Base-by-base conservation (phyloP, 108 stramenopile species). In the Phaeodactylum tricornutum region DNA sequence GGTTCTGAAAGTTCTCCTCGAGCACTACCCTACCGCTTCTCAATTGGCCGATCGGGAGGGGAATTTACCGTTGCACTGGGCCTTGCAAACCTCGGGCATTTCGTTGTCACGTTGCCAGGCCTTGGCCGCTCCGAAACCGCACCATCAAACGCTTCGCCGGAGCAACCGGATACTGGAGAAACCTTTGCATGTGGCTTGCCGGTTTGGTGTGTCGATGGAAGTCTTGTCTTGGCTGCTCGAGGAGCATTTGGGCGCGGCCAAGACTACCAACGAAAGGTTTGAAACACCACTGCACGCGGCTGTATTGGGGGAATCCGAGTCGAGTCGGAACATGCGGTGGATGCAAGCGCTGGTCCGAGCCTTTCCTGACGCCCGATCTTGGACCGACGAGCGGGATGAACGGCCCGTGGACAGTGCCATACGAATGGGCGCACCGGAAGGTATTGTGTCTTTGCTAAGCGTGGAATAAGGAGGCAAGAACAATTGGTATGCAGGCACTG, bases 31-130 rank as follows among this genome's bases (percentile, higher is more conserved):
- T 5, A 41, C 39, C 8, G 39, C 39, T 4, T 15, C 39, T 4
- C 39, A 41, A n/a, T n/a, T 41, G 39, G 39, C 39, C 39, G 39
- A 41, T 41, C 19, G 19, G 8, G 19, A 41, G 21, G 39, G 39
- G 14, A 20, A 20, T 14, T 20, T 20, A n/a, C 39, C 39, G 4
- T 20, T 41, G 8, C 39, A 41, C 14, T 41, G 21, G 6, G 39
- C 39, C 14, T 41, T 41, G 39, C 39, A 41, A n/a, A 20, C 39
- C 14, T 41, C 39, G 5, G 39, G 39, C 21, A 15, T 20, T 9
- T 15, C 39, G 19, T 15, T 41, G 9, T n/a, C n/a, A n/a, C n/a
- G n/a, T n/a, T n/a, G n/a, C n/a, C n/a, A n/a, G n/a, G 21, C 21
- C 21, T 15, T 15, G 5, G 39, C 39, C 39, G 39, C 39, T 20